phyloP scores from a whole-genome alignment of 2,329 filamentous ascomycete genomes.

The Rhinocladiella similis region DNA sequence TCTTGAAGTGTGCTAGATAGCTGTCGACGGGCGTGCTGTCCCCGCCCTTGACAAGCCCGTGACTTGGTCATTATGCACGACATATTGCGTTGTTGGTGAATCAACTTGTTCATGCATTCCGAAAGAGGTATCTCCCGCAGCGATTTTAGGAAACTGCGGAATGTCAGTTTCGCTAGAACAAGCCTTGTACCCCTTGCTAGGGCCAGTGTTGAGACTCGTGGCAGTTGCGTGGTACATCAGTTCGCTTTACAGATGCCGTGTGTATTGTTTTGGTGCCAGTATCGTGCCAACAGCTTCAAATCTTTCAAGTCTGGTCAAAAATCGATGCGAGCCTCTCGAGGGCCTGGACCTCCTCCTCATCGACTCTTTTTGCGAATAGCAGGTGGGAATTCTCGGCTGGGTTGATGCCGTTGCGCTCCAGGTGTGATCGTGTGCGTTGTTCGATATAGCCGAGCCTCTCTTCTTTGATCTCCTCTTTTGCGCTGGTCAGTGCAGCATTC shows the following conservation, averaged over 20 bases:
- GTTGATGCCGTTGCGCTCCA: conserved; percentile 57
- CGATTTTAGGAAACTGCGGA: conserved; percentile 6
- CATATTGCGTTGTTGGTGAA: conserved; percentile 22
- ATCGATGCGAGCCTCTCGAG: conserved; percentile 30
- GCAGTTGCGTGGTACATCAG: neutral
- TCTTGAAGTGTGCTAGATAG: conserved; percentile 6
- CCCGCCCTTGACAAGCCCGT: conserved; percentile 12
- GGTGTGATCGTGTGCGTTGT: conserved; percentile 70
- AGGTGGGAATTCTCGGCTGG: conserved; percentile 12
- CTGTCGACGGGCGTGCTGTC: neutral
- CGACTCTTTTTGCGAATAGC: conserved; percentile 20
- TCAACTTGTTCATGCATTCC: conserved; percentile 15
- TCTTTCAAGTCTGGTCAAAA: conserved; percentile 26
- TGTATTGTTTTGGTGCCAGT: neutral
- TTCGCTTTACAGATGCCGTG: neutral
- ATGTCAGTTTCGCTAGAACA: neutral
- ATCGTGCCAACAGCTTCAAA: neutral
- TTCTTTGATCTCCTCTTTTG: conserved; percentile 59
- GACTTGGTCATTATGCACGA: conserved; percentile 22
- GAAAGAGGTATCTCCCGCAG: conserved; percentile 15
- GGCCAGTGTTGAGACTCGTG: neutral
- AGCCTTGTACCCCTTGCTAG: conserved; percentile 10
- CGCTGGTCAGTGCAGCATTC: conserved; percentile 36
- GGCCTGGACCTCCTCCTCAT: conserved; percentile 28
- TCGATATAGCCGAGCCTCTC: conserved; percentile 83